phyloP scores from a whole-genome alignment of 2,329 filamentous ascomycete species.

The Arthrobotrys sphaeroides region DNA sequence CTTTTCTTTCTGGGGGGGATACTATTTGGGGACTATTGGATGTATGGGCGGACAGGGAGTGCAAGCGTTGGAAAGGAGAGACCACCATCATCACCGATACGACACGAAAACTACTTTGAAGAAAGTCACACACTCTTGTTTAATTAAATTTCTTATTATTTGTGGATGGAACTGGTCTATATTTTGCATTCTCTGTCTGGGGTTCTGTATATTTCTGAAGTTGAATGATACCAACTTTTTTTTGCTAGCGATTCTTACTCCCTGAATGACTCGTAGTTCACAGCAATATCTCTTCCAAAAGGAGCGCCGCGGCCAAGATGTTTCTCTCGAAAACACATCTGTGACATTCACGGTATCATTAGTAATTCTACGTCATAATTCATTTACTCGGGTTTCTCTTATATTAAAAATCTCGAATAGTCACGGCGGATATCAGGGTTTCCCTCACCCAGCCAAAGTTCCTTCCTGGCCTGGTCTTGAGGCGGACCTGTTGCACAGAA shows the following conservation, averaged over 20 bases:
- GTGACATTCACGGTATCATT: neutral
- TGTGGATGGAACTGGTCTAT: conserved; percentile 9
- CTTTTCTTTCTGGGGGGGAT: conserved; percentile 11
- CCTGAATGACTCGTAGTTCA: too few relatives aligned
- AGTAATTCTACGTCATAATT: neutral
- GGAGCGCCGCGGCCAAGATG: neutral
- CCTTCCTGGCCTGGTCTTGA: neutral
- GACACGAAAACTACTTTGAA: conserved; percentile 5
- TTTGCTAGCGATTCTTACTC: neutral
- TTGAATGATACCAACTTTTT: conserved; percentile 38
- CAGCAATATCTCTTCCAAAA: too few relatives aligned
- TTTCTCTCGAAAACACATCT: neutral
- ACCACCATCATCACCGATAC: neutral
- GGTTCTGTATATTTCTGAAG: conserved; percentile 32
- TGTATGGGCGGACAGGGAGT: neutral
- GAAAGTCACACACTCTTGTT: conserved; percentile 6
- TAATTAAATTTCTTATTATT: conserved; percentile 10
- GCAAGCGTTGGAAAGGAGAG: neutral
- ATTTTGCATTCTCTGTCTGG: conserved; percentile 6
- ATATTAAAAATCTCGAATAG: neutral
- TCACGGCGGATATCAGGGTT: neutral
- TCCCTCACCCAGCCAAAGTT: neutral
- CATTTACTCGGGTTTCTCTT: neutral
- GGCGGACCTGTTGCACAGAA: conserved; percentile 8
- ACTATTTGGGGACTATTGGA: neutral